Base-by-base conservation (phyloP, 2,329 filamentous ascomycete species). In the Hirsutella minnesotensis region DNA sequence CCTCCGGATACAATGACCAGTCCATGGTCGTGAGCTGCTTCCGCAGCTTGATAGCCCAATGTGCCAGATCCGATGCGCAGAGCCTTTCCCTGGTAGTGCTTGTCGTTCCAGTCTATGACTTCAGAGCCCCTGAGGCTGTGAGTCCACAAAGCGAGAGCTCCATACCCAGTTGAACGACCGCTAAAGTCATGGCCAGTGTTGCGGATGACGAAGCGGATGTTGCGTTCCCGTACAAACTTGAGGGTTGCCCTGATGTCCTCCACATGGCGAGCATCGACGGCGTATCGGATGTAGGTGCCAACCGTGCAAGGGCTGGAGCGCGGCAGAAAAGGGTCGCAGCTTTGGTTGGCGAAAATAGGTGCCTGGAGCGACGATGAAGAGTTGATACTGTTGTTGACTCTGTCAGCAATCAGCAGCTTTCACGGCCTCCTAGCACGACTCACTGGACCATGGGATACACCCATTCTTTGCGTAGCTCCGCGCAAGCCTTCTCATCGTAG, bases 141-240 rank as follows among this genome's bases (percentile, higher is more conserved):
- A 1, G 62, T 68, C 60, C 64, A 66, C 40, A 68, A 53, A 10
- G 60, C 57, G 18, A 69, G 51, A 4, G 60, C 54, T 12, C 64
- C 63, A 15, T 58, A 60, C 9, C 79, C 81, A 0, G 77, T 77
- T 0, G 73, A 78, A 35, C 75, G 73, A 34, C 79, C 80, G 30
- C 63, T 58, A 49, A 69, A 73, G 49, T 74, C 70, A 49, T 76
- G 73, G 22, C 70, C 72, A 0, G 71, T 76, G 56, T 75, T 64
- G 41, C 56, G 72, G 41, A 75, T 59, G 35, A 73, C 64, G n/a
- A 75, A 55, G 3, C 71, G 70, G 35, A 74, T 58, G 50, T 72
- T 70, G 46, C 56, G 40, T 30, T 48, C 40, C 13, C 47, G 54
- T 13, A 57, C 59, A 35, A 62, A 62, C 35, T 47, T 49, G 37